phyloP scores from a whole-genome alignment of 257 asterid species.

The Lycium ferocissimum region DNA sequence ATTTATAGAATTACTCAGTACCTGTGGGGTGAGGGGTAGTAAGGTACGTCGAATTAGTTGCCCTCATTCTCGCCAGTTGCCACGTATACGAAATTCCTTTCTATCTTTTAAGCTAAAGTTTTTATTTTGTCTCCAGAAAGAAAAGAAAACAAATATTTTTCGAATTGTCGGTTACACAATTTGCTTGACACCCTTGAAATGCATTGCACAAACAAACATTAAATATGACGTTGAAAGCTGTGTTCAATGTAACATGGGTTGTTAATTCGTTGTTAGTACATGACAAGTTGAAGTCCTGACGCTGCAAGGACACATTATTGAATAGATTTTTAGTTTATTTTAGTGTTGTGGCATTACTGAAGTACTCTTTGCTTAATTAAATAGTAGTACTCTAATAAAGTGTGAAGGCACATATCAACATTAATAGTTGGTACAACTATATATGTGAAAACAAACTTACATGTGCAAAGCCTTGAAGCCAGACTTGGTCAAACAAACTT shows the following conservation, averaged over 20 bases:
- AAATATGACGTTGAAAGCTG: too few species aligned
- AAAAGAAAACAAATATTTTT: background rate
- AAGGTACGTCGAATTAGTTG: too few species aligned
- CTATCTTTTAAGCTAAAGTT: background rate
- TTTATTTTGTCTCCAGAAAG: background rate
- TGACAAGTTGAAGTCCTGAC: background rate
- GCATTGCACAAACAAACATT: background rate
- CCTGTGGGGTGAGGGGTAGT: too few species aligned
- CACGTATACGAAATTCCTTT: background rate
- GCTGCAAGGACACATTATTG: background rate
- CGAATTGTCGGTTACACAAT: background rate
- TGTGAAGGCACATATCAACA: background rate
- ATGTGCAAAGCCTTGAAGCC: background rate
- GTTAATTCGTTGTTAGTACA: background rate
- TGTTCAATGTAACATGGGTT: background rate
- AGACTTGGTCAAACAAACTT: background rate
- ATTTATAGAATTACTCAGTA: too few species aligned
- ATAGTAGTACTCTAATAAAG: background rate
- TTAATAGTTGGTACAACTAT: background rate
- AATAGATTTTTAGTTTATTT: too few species aligned
- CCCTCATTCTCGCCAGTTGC: background rate
- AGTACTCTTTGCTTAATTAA: too few species aligned
- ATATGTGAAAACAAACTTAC: background rate
- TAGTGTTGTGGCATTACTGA: too few species aligned
- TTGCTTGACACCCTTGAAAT: background rate